Evolutionary conservation across 768 basidiomycete genomes (phyloP).

Genomic region (Rhodotorula paludigena): DNA sequence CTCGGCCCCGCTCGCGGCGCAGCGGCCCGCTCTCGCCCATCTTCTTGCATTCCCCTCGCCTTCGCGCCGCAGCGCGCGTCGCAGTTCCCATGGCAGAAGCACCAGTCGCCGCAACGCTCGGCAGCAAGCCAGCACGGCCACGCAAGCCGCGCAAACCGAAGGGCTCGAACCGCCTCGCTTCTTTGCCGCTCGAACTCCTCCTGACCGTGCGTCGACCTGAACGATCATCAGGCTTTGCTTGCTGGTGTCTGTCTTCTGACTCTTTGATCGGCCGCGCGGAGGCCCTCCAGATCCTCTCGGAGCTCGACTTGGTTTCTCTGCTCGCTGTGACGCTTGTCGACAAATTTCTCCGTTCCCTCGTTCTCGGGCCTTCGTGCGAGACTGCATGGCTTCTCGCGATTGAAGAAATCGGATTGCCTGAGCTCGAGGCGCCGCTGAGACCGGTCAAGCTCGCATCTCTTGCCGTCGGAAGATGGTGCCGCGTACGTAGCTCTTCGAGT

Average conservation of each 20-base stretch:
- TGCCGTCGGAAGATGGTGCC: slow-evolving; percentile 4
- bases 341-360: background rate
- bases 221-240: background rate
- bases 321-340: slow-evolving; percentile 10
- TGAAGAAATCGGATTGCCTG: slow-evolving; percentile 2
- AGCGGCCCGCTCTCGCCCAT: too few relatives aligned
- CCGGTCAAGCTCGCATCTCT: slow-evolving; percentile 14
- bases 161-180: background rate
- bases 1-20: too few relatives aligned
- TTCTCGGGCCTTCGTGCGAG: background rate
- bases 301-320: slow-evolving; percentile 10
- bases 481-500: background rate
- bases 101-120: too few relatives aligned
- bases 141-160: background rate
- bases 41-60: too few relatives aligned
- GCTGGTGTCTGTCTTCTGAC: background rate
- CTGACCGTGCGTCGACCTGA: slow-evolving; percentile 3
- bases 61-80: too few relatives aligned
- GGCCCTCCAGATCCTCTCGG: slow-evolving; percentile 11
- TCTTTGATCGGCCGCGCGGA: background rate
- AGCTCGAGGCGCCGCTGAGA: slow-evolving; percentile 13
- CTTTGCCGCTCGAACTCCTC: slow-evolving; percentile 13
- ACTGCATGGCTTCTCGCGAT: background rate
- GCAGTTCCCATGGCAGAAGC: too few relatives aligned
- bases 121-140: background rate